Base-by-base conservation (phyloP, 441 rosid species). In the Arabidopsis hybrid region DNA sequence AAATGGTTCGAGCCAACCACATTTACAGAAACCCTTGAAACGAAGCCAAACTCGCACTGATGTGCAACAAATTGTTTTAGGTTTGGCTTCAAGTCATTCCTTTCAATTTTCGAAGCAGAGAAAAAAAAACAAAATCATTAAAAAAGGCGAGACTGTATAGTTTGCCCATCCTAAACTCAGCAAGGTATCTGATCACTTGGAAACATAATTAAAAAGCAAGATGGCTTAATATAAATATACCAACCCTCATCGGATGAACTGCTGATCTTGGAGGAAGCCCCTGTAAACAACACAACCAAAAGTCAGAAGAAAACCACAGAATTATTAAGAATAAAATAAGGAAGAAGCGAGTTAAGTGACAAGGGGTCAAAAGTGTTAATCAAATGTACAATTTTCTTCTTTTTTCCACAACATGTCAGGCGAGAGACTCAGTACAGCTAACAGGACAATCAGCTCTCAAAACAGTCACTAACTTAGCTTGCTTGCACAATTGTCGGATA, bases 211-310 rank as follows among this genome's bases (percentile, higher is more conserved):
- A 65, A 51, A 65, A 55, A 57, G 62, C 66, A 69, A 77, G 72
- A 67, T 59, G 71, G 64, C 75, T 67, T 49, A n/a, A n/a, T n/a
- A n/a, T n/a, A n/a, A 85, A 74, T 58, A 81, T 77, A 91, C 93
- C 85, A 67, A 95, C 99, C 93, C 99, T 91, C 99, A 95, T 95
- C 32, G 99, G 99, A 88, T 95, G 99, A 72, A 95, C 99, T 1
- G 91, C 82, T 67, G 99, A 93, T 88, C 99, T 86, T 66, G 98
- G 98, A 75, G 99, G 99, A 81, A 91, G 93, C 65, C 98, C 99
- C 99, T 95, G 88, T 17, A 75, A 62, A 60, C 36, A 70, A 50
- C 16, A 17, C 52, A 58, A 65, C 63, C 49, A 72, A 60, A 14
- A 16, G 65, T 78, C 61, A 78, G 46, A 38, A 61, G 61, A 46